Conservation (phyloP, 106 monocot genomes). For the Allium sativum region DNA sequence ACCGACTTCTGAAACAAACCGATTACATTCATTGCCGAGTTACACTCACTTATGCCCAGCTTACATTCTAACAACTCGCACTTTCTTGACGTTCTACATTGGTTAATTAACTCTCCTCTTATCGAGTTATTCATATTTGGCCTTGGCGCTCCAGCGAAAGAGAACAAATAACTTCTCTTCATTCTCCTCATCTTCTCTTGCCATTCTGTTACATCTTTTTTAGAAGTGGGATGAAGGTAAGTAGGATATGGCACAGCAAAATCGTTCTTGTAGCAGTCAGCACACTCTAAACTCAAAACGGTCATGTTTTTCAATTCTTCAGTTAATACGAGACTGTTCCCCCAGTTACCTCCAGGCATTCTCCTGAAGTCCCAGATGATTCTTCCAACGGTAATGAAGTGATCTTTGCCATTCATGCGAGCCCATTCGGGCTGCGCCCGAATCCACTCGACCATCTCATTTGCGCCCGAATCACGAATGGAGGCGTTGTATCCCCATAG, state of each 20-base stretch:
- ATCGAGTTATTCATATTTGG: no score
- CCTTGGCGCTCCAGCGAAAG: no score
- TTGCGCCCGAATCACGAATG: constrained; percentile 15
- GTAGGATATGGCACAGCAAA: no score
- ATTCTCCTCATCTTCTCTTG: no score
- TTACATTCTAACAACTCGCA: constrained; percentile 71
- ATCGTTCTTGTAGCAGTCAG: constrained; percentile 79
- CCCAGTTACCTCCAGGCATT: constrained; percentile 33
- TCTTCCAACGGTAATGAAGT: constrained; percentile 21
- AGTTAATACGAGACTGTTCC: constrained; percentile 59
- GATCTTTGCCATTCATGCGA: constrained; percentile 12
- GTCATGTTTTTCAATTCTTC: constrained; percentile 65
- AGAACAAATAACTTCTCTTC: no score
- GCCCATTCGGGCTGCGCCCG: constrained; percentile 10
- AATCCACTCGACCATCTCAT: constrained; percentile 14
- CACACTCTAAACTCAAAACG: constrained; percentile 65
- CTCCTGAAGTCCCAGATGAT: constrained; percentile 32
- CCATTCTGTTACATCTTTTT: no score
- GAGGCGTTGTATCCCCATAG: constrained; percentile 43
- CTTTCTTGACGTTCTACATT: constrained; percentile 47
- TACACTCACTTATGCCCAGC: constrained; percentile 75
- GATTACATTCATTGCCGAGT: constrained; percentile 69
- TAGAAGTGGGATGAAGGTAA: no score
- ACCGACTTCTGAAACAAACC: constrained; percentile 79
- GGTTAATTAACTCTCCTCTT: no score